Evolutionary conservation across 257 asterid species (phyloP), one percentile per base, ranked within the genome.

Genomic region (Nicotiana knightiana): DNA sequence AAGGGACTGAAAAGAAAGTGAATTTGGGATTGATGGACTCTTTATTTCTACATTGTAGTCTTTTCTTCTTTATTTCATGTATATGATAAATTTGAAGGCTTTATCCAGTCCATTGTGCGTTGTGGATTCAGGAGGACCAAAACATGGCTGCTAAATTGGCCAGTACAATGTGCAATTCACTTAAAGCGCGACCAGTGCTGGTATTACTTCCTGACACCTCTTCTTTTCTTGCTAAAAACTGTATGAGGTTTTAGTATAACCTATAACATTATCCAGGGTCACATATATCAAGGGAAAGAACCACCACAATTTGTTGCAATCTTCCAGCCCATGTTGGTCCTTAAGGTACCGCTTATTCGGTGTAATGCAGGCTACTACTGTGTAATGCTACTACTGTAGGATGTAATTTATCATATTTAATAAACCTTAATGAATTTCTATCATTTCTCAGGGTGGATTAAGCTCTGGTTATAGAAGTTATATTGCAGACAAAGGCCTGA

Each of bases 231-330:
- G 21, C 71, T 80, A 51, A 79, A 64, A 63, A 65, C 62, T 0
- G 54, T 35, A 30, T 37, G 61, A 67, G 77, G 37, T 83, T 68
- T 81, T 78, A 37, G 46, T 76, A 21, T 82, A 57, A 83, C 63
- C 17, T 80, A 67, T 81, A 71, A 77, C 67, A 46, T 86, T 76
- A 53, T 85, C 73, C 90, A 96, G 99, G 98, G 97, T 86, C 92
- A 93, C 73, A 86, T 96, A 82, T 90, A 83, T 88, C 97, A 96
- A 92, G 98, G 98, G 85, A 94, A 92, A 91, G 99, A 96, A 90
- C 97, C 99, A 3, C 98, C 99, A 77, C 98, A 96, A 80, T 96
- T 96, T 85, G 87, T 94, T 88, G 95, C 98, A 33, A 92, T 91
- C 68, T 93, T 96, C 87, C 97, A 92, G 92, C 98, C 98, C 48